These are phyloP conservation scores for Sclerotinia nivalis DNA, from an alignment of 2,329 filamentous ascomycete genomes.

Conservation along the genomic window DNA sequence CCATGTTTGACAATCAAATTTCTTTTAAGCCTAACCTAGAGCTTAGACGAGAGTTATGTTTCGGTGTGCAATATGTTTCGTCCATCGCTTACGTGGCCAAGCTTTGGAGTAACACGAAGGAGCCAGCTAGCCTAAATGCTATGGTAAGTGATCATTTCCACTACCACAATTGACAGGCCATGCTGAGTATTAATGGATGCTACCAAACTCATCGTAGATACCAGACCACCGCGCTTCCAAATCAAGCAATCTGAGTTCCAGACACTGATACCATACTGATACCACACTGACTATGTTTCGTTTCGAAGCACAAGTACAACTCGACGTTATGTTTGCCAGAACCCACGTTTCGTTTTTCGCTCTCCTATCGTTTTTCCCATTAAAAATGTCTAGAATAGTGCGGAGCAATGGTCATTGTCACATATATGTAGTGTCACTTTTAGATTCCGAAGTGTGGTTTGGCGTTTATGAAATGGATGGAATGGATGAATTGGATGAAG, in stretches of 20 bases:
- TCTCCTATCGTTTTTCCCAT: neutral
- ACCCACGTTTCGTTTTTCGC: neutral
- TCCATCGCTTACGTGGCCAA: neutral
- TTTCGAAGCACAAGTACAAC: neutral
- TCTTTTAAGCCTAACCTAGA: too few species aligned
- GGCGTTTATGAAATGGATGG: neutral
- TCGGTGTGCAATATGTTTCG: neutral
- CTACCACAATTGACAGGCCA: neutral
- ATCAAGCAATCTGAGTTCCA: neutral
- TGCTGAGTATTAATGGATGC: neutral
- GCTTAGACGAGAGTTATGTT: neutral
- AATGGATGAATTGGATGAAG: neutral
- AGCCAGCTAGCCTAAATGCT: neutral
- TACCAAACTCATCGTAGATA: neutral
- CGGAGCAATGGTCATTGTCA: neutral
- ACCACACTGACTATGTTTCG: neutral
- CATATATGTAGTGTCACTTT: conserved; percentile 6
- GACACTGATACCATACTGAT: too few species aligned
- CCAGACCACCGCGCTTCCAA: neutral
- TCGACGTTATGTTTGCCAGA: neutral
- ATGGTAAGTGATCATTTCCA: too few species aligned
- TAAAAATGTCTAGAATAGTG: neutral
- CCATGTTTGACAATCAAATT: too few species aligned
- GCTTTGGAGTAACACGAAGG: neutral
- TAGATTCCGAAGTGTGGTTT: neutral